These are phyloP conservation scores for Pilatotrama ljubarskyi DNA, from an alignment of 768 basidiomycete species.

Conservation along the genomic window DNA sequence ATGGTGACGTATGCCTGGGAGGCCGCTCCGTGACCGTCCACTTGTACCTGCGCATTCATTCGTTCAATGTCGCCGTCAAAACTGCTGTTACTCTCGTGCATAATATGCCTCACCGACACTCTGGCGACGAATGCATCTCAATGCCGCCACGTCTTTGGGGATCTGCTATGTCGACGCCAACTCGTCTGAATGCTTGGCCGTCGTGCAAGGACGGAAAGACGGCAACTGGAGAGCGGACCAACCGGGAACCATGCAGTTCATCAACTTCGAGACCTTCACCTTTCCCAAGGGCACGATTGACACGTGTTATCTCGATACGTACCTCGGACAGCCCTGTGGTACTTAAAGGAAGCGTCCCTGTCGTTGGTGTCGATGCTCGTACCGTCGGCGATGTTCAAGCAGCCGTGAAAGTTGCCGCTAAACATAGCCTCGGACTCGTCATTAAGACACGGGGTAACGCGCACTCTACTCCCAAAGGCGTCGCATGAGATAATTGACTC, in stretches of 20 bases:
- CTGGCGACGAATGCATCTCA: not conserved
- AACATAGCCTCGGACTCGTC: conserved; percentile 24
- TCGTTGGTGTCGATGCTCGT: conserved; percentile 20
- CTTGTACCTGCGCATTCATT: no score
- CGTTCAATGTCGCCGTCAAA: no score
- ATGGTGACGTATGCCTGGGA: no score
- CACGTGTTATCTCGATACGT: conserved; percentile 51
- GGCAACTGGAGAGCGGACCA: conserved; percentile 43
- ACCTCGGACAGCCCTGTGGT: conserved; percentile 38
- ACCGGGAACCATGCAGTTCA: conserved; percentile 39
- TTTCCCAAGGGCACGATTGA: conserved; percentile 47
- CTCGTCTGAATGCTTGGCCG: conserved; percentile 40
- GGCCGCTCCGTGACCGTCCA: no score
- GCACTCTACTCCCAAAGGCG: no score
- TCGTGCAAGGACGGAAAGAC: conserved; percentile 30
- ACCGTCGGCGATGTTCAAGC: conserved; percentile 33
- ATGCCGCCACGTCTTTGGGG: conserved; percentile 30
- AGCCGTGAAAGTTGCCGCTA: conserved; percentile 26
- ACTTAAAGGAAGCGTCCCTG: no score
- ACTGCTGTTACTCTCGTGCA: no score
- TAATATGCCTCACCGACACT: not conserved
- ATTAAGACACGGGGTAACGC: conserved; percentile 30
- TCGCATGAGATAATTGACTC: no score
- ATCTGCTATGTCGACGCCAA: conserved; percentile 41
- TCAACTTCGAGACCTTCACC: conserved; percentile 36